Evolutionary conservation across 106 monocot genomes (phyloP).

Genomic region (Narthecium ossifragum): DNA sequence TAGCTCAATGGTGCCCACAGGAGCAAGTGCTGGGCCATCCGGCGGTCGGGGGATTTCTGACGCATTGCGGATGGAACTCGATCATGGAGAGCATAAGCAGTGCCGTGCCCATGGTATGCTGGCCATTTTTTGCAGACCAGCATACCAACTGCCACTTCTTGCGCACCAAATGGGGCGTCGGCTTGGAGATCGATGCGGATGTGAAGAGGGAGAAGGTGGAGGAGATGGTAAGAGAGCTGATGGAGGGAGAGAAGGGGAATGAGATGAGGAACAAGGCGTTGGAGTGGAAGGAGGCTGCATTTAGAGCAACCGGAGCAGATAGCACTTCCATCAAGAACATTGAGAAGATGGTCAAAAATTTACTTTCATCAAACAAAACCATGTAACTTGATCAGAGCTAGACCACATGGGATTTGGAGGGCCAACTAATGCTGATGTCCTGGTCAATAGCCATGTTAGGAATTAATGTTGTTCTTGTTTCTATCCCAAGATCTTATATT

Average conservation of each 20-base stretch:
- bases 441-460: no score
- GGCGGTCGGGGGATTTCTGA: slow-evolving; percentile 35
- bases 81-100: slow-evolving; percentile 36
- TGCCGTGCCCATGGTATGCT: slow-evolving; percentile 43
- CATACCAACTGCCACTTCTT: slow-evolving; percentile 39
- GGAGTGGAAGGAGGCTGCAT: slow-evolving; percentile 32
- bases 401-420: no score
- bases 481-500: no score
- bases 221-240: slow-evolving; percentile 35
- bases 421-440: no score
- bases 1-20: slow-evolving; percentile 48
- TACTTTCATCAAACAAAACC: no score
- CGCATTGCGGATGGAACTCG: slow-evolving; percentile 71
- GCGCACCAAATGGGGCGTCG: slow-evolving; percentile 40
- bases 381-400: no score
- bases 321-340: slow-evolving; percentile 27
- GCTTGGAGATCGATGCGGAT: slow-evolving; percentile 42
- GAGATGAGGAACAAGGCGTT: slow-evolving; percentile 26
- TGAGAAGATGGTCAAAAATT: slow-evolving; percentile 23
- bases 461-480: no score
- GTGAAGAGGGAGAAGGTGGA: slow-evolving; percentile 37
- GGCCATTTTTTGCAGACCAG: slow-evolving; percentile 54
- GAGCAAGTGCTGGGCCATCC: slow-evolving; percentile 34
- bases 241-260: slow-evolving; percentile 43
- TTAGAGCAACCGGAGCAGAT: slow-evolving; percentile 2